Evolutionary conservation across 345 rosid species (phyloP), one percentile per base, ranked within the genome.

Genomic region (Syzygium oleosum): DNA sequence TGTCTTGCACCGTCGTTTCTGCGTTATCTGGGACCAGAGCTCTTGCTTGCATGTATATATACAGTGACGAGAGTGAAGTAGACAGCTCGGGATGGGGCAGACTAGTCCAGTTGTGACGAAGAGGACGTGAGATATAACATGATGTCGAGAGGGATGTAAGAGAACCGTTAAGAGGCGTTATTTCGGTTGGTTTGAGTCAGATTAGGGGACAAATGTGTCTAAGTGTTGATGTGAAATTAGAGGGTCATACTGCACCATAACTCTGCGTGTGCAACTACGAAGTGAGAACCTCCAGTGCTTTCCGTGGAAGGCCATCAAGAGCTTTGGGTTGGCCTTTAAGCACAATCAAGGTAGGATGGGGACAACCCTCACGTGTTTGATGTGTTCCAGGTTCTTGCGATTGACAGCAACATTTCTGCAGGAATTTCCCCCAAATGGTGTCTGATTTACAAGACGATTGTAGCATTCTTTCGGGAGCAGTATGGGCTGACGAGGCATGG

Each of bases 171-270:
- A 87, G 84, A 85, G 90, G 86, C 22, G 93, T 73, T 87, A 88
- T 54, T 89, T 87, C 59, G 27, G 89, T 86, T 89, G 85, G 88
- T 3, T 3, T 89, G 68, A 89, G 87, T 90, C 85, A 85, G 86
- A 73, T 90, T 87, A 88, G 88, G 88, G 87, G 89, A 88, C 92
- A 93, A 91, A 94, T 92, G 55, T 89, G 38, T 86, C 86, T 65
- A 23, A 21, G 27, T n/a, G 59, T 6, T 41, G 65, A 84, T 23
- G 58, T 52, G 89, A 51, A 51, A 38, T 86, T 52, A 54, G 63
- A 84, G 51, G 86, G 56, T 59, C 56, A 79, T 83, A 53, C 58
- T 55, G 53, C 49, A 59, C 16, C 84, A 61, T 84, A n/a, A 84
- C 49, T 23, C 52, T 38, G 25, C 27, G 23, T 21, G 46, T 43